Percentiles rank a stretch among this genome's conserved stretches.
These are phyloP conservation scores for Pythium rhizo-oryzae DNA, from an alignment of 352 stramenopile genomes.

Conservation along the genomic window DNA sequence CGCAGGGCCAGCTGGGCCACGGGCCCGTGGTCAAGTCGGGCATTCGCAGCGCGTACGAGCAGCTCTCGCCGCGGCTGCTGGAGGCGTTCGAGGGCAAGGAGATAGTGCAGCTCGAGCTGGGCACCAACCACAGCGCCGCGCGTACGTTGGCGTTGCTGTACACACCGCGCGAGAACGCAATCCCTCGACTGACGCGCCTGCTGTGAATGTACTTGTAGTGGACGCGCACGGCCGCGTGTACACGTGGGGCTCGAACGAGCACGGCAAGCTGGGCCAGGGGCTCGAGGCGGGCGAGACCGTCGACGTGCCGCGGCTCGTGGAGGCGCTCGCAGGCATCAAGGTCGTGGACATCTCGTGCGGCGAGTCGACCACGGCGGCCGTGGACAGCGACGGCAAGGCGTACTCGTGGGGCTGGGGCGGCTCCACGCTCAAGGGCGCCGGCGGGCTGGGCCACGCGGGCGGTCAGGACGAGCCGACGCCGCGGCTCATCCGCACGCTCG, in stretches of 20 bases:
- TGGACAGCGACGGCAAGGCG: conserved; percentile 85
- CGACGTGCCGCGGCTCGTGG: conserved; percentile 56
- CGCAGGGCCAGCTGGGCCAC: conserved; percentile 84
- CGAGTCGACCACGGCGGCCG: conserved; percentile 85
- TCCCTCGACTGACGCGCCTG: neutral
- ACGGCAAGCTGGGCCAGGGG: conserved; percentile 79
- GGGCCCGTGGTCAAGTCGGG: conserved; percentile 78
- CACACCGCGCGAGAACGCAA: too few species aligned
- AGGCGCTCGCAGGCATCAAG: conserved; percentile 65
- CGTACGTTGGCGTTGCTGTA: conserved; percentile 59
- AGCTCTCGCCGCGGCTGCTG: conserved; percentile 73
- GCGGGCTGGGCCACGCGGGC: conserved; percentile 72
- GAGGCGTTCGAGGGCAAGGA: conserved; percentile 70
- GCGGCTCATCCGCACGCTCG: conserved; percentile 64
- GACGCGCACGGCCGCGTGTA: conserved; percentile 71
- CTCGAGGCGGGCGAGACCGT: conserved; percentile 51
- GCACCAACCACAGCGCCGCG: conserved; percentile 76
- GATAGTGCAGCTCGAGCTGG: conserved; percentile 75
- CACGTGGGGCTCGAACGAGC: conserved; percentile 91
- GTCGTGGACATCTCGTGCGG: conserved; percentile 87
- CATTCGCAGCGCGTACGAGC: conserved; percentile 86
- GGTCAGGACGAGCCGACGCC: conserved; percentile 77
- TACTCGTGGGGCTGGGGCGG: conserved; percentile 92
- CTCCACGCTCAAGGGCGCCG: conserved; percentile 80
- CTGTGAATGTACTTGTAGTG: conserved; percentile 35